phyloP scores from a whole-genome alignment of 2,329 filamentous ascomycete genomes.

The Ophiocordyceps camponoti-leonardi region DNA sequence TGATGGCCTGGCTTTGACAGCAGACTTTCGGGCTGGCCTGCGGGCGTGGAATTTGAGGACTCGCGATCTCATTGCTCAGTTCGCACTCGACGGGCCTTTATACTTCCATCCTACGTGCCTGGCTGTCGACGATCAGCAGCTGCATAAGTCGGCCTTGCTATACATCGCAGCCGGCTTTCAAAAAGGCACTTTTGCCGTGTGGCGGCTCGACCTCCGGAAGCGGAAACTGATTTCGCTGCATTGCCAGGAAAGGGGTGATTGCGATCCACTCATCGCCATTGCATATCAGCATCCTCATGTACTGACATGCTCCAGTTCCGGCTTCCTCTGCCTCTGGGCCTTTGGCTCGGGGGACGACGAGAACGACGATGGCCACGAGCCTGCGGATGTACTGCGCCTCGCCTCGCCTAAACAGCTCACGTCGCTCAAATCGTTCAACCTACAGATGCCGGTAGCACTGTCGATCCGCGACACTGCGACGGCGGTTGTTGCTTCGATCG shows the following conservation, averaged over 20 bases:
- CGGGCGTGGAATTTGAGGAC: conserved; percentile 63
- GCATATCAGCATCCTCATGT: conserved; percentile 62
- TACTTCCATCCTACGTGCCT: conserved; percentile 39
- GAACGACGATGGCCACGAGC: not conserved
- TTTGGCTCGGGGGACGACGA: conserved; percentile 22
- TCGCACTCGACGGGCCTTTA: conserved; percentile 13
- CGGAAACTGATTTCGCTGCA: conserved; percentile 32
- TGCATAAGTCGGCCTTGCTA: conserved; percentile 23
- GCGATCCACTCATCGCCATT: conserved; percentile 50
- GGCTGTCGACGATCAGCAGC: conserved; percentile 39
- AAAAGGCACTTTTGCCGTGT: conserved; percentile 56
- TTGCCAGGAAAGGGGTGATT: conserved; percentile 41
- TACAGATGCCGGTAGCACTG: conserved; percentile 62
- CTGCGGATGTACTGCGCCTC: conserved; percentile 2
- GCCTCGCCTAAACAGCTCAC: conserved; percentile 38
- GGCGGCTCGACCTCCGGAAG: conserved; percentile 33
- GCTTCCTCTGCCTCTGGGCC: conserved; percentile 60
- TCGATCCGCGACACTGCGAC: conserved; percentile 53
- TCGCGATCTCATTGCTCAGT: conserved; percentile 38
- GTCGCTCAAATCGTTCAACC: conserved; percentile 66
- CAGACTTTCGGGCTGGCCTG: conserved; percentile 50
- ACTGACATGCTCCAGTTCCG: conserved; percentile 58
- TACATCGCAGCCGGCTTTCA: conserved; percentile 53
- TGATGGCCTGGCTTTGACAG: conserved; percentile 63
- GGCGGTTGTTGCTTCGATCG: conserved; percentile 64